These are phyloP conservation scores for Pelargonium cotyledonis DNA, from an alignment of 441 rosid species.

Conservation along the genomic window DNA sequence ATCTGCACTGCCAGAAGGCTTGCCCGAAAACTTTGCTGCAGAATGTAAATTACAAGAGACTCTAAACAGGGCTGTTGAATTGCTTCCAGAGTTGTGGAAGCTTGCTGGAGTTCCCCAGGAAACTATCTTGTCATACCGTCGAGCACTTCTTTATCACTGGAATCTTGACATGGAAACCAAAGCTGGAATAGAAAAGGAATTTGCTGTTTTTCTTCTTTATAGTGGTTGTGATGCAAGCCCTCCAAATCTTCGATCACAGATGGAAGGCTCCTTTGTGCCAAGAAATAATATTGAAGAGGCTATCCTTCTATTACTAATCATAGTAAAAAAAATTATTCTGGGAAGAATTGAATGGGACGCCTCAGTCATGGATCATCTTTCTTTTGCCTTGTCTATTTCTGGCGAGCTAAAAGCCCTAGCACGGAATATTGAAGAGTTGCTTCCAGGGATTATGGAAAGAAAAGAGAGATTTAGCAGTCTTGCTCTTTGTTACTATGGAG, in stretches of 20 bases:
- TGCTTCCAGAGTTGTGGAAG: conserved; percentile 83
- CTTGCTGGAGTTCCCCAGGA: conserved; percentile 58
- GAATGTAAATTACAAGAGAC: conserved; percentile 67
- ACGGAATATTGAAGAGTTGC: conserved; percentile 56
- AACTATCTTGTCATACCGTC: conserved; percentile 59
- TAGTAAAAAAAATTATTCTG: conserved; percentile 54
- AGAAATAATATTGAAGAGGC: conserved; percentile 76
- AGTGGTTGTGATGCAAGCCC: conserved; percentile 75
- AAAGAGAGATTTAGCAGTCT: conserved; percentile 46
- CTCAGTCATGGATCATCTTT: conserved; percentile 69
- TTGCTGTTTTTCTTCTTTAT: conserved; percentile 71
- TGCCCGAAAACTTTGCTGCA: conserved; percentile 56
- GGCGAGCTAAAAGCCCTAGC: conserved; percentile 57
- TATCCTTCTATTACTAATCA: conserved; percentile 61
- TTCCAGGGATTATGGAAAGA: conserved; percentile 49
- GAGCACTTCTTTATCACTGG: conserved; percentile 72
- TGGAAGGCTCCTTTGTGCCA: conserved; percentile 68
- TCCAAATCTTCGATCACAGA: conserved; percentile 66
- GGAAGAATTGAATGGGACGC: conserved; percentile 68
- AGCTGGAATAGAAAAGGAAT: conserved; percentile 66
- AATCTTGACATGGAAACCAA: conserved; percentile 56
- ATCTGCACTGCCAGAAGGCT: conserved; percentile 70
- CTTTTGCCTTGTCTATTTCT: conserved; percentile 62
- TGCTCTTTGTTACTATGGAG: conserved; percentile 64
- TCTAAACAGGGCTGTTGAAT: conserved; percentile 60